Evolutionary conservation across 2,329 filamentous ascomycete species (phyloP).

Genomic region (Fusarium xyrophilum): DNA sequence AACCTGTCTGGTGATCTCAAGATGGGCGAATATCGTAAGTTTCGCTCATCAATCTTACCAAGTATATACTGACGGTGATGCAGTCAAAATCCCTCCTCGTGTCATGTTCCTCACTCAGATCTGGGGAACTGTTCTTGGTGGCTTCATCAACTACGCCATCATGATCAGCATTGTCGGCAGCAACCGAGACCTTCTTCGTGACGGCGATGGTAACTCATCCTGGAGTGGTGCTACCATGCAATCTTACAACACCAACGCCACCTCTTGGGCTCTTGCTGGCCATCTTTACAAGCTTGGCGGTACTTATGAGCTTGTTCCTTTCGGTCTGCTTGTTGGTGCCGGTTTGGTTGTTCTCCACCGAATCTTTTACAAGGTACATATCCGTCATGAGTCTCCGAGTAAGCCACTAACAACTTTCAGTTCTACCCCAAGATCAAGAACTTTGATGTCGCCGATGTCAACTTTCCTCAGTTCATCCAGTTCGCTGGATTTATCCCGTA

Average conservation of each 20-base stretch:
- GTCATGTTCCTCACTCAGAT: conserved; percentile 64
- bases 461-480: conserved; percentile 62
- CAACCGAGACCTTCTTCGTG: conserved; percentile 56
- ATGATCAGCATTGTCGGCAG: conserved; percentile 61
- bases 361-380: conserved; percentile 49
- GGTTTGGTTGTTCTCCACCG: conserved; percentile 54
- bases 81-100: conserved; percentile 62
- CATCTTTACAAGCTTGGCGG: conserved; percentile 58
- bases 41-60: rapidly evolving
- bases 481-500: conserved; percentile 63
- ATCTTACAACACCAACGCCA: conserved; percentile 55
- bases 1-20: conserved; percentile 61
- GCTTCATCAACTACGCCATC: conserved; percentile 61
- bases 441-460: conserved; percentile 54
- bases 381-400: too few species aligned
- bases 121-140: conserved; percentile 62
- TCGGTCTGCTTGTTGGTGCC: conserved; percentile 58
- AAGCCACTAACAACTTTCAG: conserved; percentile 39
- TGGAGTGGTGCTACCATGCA: conserved; percentile 63
- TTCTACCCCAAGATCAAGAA: conserved; percentile 55
- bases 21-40: conserved; percentile 64
- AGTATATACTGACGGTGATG: not conserved
- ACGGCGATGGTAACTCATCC: conserved; percentile 55
- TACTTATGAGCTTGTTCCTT: conserved; percentile 56
- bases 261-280: conserved; percentile 59